Evolutionary conservation across 2,329 filamentous ascomycete species (phyloP).

Genomic region (Aspergillus pseudoviridinutans): DNA sequence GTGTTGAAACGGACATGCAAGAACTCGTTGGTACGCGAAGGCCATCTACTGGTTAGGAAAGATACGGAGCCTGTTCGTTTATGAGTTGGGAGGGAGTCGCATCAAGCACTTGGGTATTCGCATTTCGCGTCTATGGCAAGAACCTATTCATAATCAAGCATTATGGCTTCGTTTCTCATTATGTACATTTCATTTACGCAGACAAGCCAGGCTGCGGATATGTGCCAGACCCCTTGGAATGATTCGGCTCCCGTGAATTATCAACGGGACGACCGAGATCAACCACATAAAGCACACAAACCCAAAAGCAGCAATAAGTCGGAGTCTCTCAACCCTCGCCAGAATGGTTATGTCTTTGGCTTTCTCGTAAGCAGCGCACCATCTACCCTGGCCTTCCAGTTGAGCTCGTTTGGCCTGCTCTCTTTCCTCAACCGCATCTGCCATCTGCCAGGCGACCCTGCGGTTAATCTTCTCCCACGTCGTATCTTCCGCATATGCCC

Average conservation of each 20-base stretch:
- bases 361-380: not conserved
- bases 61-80: conserved; percentile 29
- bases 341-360: not conserved
- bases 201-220: not conserved
- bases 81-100: not conserved
- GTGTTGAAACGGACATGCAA: conserved; percentile 20
- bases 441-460: conserved; percentile 62
- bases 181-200: not conserved
- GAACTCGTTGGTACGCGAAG: conserved; percentile 28
- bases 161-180: not conserved
- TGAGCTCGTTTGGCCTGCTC: not conserved
- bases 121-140: not conserved
- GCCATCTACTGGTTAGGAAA: conserved; percentile 22
- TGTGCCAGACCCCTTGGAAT: conserved; percentile 15
- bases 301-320: conserved; percentile 26
- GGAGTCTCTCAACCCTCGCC: conserved; percentile 21
- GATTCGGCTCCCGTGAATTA: conserved; percentile 32
- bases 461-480: conserved; percentile 72
- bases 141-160: not conserved
- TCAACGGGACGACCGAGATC: conserved; percentile 34
- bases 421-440: conserved; percentile 38
- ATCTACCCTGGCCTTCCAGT: not conserved
- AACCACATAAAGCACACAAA: conserved; percentile 36
- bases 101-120: not conserved
- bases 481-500: conserved; percentile 57